Base-by-base conservation (phyloP, 495 filamentous ascomycete genomes). In the Aspergillus hancockii region DNA sequence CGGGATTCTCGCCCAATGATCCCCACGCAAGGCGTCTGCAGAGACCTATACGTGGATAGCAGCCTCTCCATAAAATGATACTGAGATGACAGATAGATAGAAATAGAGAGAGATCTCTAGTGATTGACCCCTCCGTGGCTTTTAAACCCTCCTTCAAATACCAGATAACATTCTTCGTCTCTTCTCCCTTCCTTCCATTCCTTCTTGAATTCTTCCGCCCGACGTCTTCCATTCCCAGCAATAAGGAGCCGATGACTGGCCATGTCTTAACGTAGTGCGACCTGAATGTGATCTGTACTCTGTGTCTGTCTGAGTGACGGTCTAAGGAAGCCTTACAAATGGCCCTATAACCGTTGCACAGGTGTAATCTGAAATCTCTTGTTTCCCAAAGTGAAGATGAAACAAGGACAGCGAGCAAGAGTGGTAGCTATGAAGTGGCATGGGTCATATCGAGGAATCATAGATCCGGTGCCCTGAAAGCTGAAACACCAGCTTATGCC, bases 271-370 rank as follows among this genome's bases (percentile, higher is more conserved):
- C 47, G 58, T 56, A 45, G 58, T 54, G 55, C 47, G 46, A 62
- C 60, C 51, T 16, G 51, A 58, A 62, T 62, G 55, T 58, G 55
- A 62, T 58, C 55, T 62, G 60, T 62, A 58, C 38, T 43, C 60
- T 57, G 55, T n/a, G 41, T 45, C 41, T 18, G 19, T 28, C 54
- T 54, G 54, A 36, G 49, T 47, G 49, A 30, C 53, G 36, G 31
- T 41, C 46, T 47, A 22, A 16, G 16, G 19, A 14, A 47, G 43
- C 43, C 43, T 22, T 47, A 47, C 43, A 16, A 47, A 19, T 53
- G 34, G 52, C 13, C 58, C 58, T 55, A 58, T 62, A n/a, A 62
- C n/a, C 8, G 49, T 55, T 28, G 55, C 49, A 62, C 60, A 58
- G 55, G 55, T 62, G 55, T 58, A 23, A n/a, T 13, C 2, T 40